Base-by-base conservation (phyloP, 148 eudicot species). In the Rhododendron vialii region DNA sequence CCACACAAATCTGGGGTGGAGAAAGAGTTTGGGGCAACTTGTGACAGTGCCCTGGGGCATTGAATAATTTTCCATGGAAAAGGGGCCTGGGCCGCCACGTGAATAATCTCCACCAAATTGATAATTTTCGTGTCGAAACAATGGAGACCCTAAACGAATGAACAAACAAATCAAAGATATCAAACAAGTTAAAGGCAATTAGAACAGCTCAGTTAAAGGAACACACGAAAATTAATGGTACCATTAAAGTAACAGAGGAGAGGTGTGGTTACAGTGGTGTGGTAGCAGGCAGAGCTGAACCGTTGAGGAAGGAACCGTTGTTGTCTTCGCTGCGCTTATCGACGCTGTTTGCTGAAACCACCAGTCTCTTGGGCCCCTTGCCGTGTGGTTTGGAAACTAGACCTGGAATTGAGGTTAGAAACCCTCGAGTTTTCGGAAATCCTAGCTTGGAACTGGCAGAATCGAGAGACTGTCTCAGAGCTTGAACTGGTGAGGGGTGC, bases 271-370 rank as follows among this genome's bases (percentile, higher is more conserved):
- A 81, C 93, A 83, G 86, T 50, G 90, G 81, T 51, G n/a, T 69
- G 36, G 71, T 45, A 8, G 61, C 17, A 17, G 88, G 63, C 50
- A 88, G 43, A 78, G 89, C 67, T 51, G 89, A 73, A 35, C 75
- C 73, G 24, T 22, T 87, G 76, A 87, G 53, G 43, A 90, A 80
- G 2, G 76, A 79, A 51, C 65, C 45, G 85, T 63, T 61, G 2
- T 41, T 55, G 24, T 55, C 87, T 63, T 73, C 84, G 38, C 85
- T 84, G 78, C 59, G 76, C 5, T 87, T 86, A 36, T 88, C 88
- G 87, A 79, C 86, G 76, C 76, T 88, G 83, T 78, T 87, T 48
- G 93, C 91, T 78, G 86, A 90, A 36, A 86, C 90, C n/a, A 86
- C 87, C 55, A 90, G 84, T 73, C 78, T 87, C 71, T 74, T 43